Conservation (phyloP, 768 basidiomycete species). For the Dentipellis sp. region DNA sequence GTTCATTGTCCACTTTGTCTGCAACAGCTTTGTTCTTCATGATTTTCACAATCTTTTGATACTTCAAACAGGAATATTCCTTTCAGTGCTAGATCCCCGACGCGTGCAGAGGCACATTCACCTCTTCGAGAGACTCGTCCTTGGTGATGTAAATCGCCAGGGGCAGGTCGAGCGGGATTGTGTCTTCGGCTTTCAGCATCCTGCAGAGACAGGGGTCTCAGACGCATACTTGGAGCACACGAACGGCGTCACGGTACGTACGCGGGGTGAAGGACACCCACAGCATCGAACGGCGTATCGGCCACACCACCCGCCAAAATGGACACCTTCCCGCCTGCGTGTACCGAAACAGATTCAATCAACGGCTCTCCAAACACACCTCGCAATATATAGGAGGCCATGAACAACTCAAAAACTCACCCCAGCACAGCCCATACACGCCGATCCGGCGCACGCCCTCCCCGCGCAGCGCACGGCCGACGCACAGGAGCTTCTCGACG, state of each 20-base stretch:
- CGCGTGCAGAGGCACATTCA: neutral
- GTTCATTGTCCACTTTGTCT: neutral
- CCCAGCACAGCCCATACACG: slow-evolving; percentile 52
- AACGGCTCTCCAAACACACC: too few species aligned
- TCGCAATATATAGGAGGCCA: too few species aligned
- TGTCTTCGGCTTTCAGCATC: slow-evolving; percentile 44
- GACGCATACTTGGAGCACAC: neutral
- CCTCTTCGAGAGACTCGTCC: neutral
- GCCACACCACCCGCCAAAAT: neutral
- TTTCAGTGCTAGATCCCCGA: too few species aligned
- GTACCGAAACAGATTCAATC: too few species aligned
- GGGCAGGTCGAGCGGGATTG: slow-evolving; percentile 40
- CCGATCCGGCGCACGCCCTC: slow-evolving; percentile 37
- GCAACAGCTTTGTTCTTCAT: neutral
- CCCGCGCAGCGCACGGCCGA: slow-evolving; percentile 32
- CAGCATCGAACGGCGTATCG: neutral
- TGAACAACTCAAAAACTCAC: slow-evolving; percentile 18
- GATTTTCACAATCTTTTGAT: neutral
- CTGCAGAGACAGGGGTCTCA: slow-evolving; percentile 18
- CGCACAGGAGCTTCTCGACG: slow-evolving; percentile 31
- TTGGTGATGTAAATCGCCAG: slow-evolving; percentile 43
- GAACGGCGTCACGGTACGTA: neutral
- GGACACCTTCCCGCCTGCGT: neutral
- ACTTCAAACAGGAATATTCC: neutral
- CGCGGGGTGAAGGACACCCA: neutral